Base-by-base conservation (phyloP, 805 yeast genomes). In the Candida michaelii region DNA sequence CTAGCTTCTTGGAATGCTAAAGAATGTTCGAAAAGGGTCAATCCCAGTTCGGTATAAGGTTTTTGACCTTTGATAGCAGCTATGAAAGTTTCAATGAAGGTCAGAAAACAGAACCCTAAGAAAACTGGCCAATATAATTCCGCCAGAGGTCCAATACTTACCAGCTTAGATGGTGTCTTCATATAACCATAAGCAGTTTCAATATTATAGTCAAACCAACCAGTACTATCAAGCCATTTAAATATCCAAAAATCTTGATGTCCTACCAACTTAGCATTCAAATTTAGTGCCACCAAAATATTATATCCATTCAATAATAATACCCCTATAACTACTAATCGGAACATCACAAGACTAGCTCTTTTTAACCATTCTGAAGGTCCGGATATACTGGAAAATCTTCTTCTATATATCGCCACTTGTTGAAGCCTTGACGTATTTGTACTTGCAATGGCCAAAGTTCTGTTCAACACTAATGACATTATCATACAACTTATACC, bases 21-120 rank as follows among this genome's bases (percentile, higher is more conserved):
- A 3, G 91, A 83, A 52, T 80, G 83, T 58, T 86, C 93, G 60
- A 85, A 84, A 27, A 85, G 62, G 0, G 93, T 82, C 48, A 85
- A 66, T 0, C 88, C 88, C 12, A 82, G 75, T 43, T 83, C 90
- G 15, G 78, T 73, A 42, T 73, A 69, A 6, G 88, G 85, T 32
- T 66, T 66, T 30, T 47, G 48, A 8, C 85, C 86, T 42, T 74
- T 71, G 7, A 80, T 69, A 19, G 76, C 78, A 2, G 84, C 69
- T 8, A 80, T 66, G 52, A 84, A 80, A 0, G 88, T 79, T 59
- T 86, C 91, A 12, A 80, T 59, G 40, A 82, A 80, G 54, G 81
- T 82, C 52, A 80, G 79, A 17, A 75, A 56, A 56, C 90, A 83
- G 43, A 81, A 65, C 1, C 79, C 62, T 23, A 79, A 54, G 53